A percentile compares a stretch with the other conserved stretches of the same genome.
Evolutionary conservation across 805 yeast genomes (phyloP).

Genomic region (Brettanomyces sp.): DNA sequence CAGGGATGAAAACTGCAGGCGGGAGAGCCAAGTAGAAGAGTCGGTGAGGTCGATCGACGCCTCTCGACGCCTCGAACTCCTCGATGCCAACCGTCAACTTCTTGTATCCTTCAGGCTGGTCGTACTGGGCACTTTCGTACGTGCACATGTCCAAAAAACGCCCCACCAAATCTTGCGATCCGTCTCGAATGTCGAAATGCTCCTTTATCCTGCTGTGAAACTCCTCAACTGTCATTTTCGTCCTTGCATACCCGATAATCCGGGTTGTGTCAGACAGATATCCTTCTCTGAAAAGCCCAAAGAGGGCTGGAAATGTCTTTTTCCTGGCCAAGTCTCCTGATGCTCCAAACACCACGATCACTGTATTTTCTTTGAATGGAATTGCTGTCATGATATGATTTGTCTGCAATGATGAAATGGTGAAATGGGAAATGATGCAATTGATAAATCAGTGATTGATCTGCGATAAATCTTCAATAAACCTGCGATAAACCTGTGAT

Average conservation of each 20-base stretch:
- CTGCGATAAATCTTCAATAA: too few relatives aligned
- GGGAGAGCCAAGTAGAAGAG: conserved; percentile 91
- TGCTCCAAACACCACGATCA: conserved; percentile 84
- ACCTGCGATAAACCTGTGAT: too few relatives aligned
- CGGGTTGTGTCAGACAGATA: conserved; percentile 58
- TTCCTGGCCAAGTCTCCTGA: conserved; percentile 93
- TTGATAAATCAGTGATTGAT: too few relatives aligned
- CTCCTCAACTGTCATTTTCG: conserved; percentile 58
- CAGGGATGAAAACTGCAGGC: conserved; percentile 80
- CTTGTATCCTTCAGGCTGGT: conserved; percentile 64
- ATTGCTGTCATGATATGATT: conserved; percentile 2
- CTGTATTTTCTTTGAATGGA: conserved; percentile 55
- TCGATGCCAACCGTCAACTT: conserved; percentile 46
- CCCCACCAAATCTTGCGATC: conserved; percentile 33
- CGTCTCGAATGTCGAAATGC: conserved; percentile 37
- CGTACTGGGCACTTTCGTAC: conserved; percentile 77
- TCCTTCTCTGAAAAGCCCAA: conserved; percentile 71
- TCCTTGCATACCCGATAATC: conserved; percentile 89
- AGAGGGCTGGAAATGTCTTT: conserved; percentile 85
- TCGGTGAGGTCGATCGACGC: conserved; percentile 54
- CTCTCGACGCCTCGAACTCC: conserved; percentile 43
- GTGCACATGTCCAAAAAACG: conserved; percentile 57
- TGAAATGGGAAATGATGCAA: too few relatives aligned
- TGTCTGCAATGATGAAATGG: too few relatives aligned
- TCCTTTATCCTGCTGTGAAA: conserved; percentile 58